Evolutionary conservation across 179 eudicot genomes (phyloP).

Genomic region (Patellifolia procumbens): DNA sequence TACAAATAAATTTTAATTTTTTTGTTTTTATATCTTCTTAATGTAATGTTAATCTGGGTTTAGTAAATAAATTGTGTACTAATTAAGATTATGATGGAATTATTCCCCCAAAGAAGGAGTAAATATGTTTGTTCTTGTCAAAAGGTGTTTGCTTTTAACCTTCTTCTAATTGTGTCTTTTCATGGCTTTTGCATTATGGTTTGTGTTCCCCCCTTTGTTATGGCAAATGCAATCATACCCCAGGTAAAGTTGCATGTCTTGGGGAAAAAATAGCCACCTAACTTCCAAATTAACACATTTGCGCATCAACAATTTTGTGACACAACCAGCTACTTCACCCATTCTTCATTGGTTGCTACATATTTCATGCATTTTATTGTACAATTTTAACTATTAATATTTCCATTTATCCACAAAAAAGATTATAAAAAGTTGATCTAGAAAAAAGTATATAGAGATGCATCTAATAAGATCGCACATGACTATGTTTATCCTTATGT

Average conservation of each 20-base stretch:
- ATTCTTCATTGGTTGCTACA: too few relatives aligned
- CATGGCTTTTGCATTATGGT: slow-evolving; percentile 6
- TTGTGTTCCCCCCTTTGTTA: slow-evolving; percentile 13
- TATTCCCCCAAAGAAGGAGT: not conserved
- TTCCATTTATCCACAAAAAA: too few relatives aligned
- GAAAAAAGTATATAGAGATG: too few relatives aligned
- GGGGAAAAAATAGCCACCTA: too few relatives aligned
- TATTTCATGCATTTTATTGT: too few relatives aligned
- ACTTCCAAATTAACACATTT: too few relatives aligned
- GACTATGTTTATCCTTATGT: too few relatives aligned
- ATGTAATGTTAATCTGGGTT: slow-evolving; percentile 1
- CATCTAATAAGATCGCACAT: too few relatives aligned
- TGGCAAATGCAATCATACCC: slow-evolving; percentile 16
- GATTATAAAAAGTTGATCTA: too few relatives aligned
- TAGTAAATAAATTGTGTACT: slow-evolving; percentile 14
- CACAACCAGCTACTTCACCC: too few relatives aligned
- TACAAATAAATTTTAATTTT: slow-evolving; percentile 24
- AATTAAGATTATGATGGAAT: not conserved
- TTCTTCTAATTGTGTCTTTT: slow-evolving; percentile 3
- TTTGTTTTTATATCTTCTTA: not conserved
- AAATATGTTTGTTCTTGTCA: slow-evolving; percentile 22
- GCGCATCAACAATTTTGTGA: too few relatives aligned
- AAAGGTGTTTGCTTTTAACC: slow-evolving; percentile 5
- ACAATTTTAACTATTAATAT: too few relatives aligned
- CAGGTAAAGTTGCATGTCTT: slow-evolving; percentile 10